Percentiles rank a stretch among this genome's conserved stretches.
phyloP scores from a whole-genome alignment of 495 filamentous ascomycete genomes.

The Pseudevernia furfuracea region DNA sequence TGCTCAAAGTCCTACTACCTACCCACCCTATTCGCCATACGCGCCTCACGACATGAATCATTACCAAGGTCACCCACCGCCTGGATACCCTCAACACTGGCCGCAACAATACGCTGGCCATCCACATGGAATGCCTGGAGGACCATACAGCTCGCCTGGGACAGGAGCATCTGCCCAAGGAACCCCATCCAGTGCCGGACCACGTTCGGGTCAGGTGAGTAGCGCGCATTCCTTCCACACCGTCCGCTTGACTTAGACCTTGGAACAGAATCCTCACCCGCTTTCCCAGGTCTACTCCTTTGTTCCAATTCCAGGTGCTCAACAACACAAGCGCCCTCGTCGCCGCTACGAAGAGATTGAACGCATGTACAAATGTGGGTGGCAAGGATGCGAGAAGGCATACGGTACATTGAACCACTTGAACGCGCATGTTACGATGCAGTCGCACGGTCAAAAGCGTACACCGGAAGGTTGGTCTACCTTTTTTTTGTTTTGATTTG shows the following conservation, averaged over 20 bases:
- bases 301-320: constrained; percentile 92
- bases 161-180: constrained; percentile 52
- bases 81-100: constrained; percentile 62
- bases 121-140: constrained; percentile 53
- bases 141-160: constrained; percentile 54
- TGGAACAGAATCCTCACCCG: constrained; percentile 38
- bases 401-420: constrained; percentile 95
- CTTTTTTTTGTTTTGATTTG: constrained; percentile 9
- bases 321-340: constrained; percentile 93
- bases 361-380: constrained; percentile 99
- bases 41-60: constrained; percentile 79
- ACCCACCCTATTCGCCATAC: constrained; percentile 83
- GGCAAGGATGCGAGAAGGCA: constrained; percentile 96
- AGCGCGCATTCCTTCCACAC: constrained; percentile 21
- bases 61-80: constrained; percentile 47
- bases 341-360: constrained; percentile 97
- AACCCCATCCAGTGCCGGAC: constrained; percentile 51
- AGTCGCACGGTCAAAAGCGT: constrained; percentile 83
- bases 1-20: constrained; percentile 85
- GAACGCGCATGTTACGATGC: constrained; percentile 98
- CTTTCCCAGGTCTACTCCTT: constrained; percentile 86
- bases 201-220: constrained; percentile 68
- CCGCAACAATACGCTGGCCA: constrained; percentile 62
- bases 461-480: constrained; percentile 83
- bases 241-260: constrained; percentile 27